Evolutionary conservation across 805 yeast genomes (phyloP).

Genomic region (Suhomyces sp.): DNA sequence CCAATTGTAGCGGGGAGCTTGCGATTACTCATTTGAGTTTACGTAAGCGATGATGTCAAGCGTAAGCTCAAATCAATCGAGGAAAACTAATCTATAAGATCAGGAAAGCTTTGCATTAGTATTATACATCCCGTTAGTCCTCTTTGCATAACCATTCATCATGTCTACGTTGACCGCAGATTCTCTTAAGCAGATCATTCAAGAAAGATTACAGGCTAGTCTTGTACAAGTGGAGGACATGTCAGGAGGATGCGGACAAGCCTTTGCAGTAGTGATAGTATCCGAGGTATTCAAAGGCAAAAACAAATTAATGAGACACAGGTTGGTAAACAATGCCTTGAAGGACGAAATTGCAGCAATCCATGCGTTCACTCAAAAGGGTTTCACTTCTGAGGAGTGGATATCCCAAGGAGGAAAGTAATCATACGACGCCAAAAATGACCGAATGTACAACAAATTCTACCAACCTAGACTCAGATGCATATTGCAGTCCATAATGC

Average conservation of each 20-base stretch:
- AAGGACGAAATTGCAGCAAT: conserved; percentile 82
- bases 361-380: conserved; percentile 95
- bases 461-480: background rate
- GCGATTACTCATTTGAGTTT: background rate
- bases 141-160: background rate
- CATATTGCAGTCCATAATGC: background rate
- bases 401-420: conserved; percentile 32
- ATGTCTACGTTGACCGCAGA: conserved; percentile 31
- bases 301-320: conserved; percentile 80
- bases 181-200: conserved; percentile 46
- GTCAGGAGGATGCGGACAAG: conserved; percentile 96
- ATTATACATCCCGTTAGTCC: background rate
- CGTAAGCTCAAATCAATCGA: background rate
- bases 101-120: background rate
- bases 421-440: background rate
- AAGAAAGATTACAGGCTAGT: conserved; percentile 53
- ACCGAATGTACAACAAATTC: background rate
- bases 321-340: conserved; percentile 76
- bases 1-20: background rate
- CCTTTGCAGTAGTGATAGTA: conserved; percentile 90
- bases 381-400: conserved; percentile 89
- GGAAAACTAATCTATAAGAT: background rate
- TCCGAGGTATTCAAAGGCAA: conserved; percentile 68
- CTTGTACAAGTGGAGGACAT: conserved; percentile 72
- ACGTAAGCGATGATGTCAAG: background rate